phyloP scores from a whole-genome alignment of 495 filamentous ascomycete species.

The Neurospora sp. region DNA sequence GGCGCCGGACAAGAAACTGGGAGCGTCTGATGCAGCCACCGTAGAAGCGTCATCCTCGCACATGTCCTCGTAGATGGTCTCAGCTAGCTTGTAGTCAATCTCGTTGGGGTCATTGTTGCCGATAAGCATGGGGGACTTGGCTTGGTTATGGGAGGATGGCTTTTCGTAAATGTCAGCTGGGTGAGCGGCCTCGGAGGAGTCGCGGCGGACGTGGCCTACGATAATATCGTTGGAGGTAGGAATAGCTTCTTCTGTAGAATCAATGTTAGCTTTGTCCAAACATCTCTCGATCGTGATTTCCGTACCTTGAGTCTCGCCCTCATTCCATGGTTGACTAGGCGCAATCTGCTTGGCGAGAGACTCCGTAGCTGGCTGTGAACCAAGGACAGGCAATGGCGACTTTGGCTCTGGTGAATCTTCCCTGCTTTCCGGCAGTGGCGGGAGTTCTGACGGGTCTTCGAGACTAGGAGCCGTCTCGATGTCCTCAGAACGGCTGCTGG shows the following conservation, averaged over 20 bases:
- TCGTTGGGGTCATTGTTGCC: background rate
- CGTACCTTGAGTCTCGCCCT: background rate
- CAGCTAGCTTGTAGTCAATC: constrained; percentile 1
- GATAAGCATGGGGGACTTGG: constrained; percentile 1
- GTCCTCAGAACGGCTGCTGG: background rate
- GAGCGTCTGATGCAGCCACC: constrained; percentile 22
- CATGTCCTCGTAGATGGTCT: constrained; percentile 16
- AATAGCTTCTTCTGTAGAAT: background rate
- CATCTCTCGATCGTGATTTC: background rate
- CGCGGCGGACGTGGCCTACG: constrained; percentile 15
- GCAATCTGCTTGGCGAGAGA: background rate
- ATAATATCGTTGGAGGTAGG: constrained; percentile 12
- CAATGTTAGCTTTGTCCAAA: background rate
- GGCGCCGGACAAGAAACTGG: constrained; percentile 20
- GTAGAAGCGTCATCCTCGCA: constrained; percentile 22
- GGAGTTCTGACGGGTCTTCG: background rate
- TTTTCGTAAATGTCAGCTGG: constrained; percentile 8
- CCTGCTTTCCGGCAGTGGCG: background rate
- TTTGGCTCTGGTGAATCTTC: constrained; percentile 5
- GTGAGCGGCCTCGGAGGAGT: constrained; percentile 4
- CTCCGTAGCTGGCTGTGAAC: constrained; percentile 4
- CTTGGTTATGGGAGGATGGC: constrained; percentile 4
- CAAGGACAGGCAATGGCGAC: background rate
- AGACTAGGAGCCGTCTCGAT: background rate
- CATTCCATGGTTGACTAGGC: background rate